A percentile compares a stretch with the other conserved stretches of the same genome.
Conservation (phyloP, 176 grass and related monocot genomes). For the Aegilops speltoides region DNA sequence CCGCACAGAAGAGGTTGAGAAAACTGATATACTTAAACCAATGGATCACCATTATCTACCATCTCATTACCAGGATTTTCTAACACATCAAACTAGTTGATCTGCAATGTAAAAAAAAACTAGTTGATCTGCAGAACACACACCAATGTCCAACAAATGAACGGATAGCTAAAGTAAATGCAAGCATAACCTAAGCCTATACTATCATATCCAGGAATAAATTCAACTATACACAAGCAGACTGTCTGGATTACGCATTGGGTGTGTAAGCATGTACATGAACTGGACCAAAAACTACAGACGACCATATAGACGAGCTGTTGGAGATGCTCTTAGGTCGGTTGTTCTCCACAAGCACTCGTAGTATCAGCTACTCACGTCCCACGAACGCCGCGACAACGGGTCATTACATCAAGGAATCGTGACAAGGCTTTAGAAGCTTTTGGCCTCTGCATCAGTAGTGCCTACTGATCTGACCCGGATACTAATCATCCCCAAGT, state of each 20-base stretch:
- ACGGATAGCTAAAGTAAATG: constrained; percentile 15
- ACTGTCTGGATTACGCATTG: neutral
- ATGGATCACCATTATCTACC: constrained; percentile 4
- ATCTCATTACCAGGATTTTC: neutral
- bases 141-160: constrained; percentile 17
- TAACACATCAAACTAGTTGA: constrained; percentile 18
- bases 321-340: no score
- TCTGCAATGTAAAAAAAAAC: neutral
- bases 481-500: no score
- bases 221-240: constrained; percentile 17
- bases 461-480: no score
- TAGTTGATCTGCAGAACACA: constrained; percentile 13
- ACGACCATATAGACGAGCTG: no score
- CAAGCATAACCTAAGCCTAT: neutral
- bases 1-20: neutral
- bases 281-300: neutral
- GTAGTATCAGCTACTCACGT: no score
- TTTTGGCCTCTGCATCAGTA: no score
- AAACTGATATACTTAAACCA: constrained; percentile 1
- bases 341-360: no score
- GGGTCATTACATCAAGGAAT: no score
- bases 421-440: no score
- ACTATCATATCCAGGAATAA: neutral
- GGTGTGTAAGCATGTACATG: neutral
- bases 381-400: no score